Conservation (phyloP, 2,329 filamentous ascomycete species). For the Bimuria novae-zelandiae region DNA sequence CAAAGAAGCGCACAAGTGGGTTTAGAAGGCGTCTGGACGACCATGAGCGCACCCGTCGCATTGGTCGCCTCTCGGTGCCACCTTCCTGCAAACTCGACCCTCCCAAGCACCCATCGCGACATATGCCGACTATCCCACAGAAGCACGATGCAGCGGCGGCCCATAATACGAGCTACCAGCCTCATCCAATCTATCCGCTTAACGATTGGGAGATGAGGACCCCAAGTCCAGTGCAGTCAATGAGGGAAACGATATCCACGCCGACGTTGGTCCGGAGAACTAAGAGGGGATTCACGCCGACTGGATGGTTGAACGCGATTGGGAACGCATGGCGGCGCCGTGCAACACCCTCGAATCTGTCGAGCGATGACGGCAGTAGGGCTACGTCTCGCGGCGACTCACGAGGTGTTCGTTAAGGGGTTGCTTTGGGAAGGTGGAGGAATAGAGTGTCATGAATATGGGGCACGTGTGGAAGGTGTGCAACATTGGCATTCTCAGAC, state of each 20-base stretch:
- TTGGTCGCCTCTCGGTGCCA: slow-evolving; percentile 30
- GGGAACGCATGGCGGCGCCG: slow-evolving; percentile 31
- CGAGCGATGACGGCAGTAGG: slow-evolving; percentile 5
- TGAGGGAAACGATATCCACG: slow-evolving; percentile 25
- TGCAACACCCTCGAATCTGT: slow-evolving; percentile 12
- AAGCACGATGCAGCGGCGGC: slow-evolving; percentile 17
- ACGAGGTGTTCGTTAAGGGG: slow-evolving; percentile 1
- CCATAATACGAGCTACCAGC: slow-evolving; percentile 23
- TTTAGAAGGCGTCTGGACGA: not conserved
- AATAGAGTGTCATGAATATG: not conserved
- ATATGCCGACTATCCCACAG: slow-evolving; percentile 23
- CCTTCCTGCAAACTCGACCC: slow-evolving; percentile 27
- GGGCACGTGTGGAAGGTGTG: not conserved
- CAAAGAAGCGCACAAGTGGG: slow-evolving; percentile 1
- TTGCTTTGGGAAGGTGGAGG: not conserved
- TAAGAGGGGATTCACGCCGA: slow-evolving; percentile 16
- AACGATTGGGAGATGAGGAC: slow-evolving; percentile 34
- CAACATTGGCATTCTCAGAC: not conserved
- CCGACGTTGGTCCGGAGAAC: slow-evolving; percentile 20
- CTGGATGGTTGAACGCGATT: slow-evolving; percentile 27
- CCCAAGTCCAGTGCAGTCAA: slow-evolving; percentile 33
- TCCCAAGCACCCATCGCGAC: slow-evolving; percentile 11
- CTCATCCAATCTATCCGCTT: slow-evolving; percentile 29
- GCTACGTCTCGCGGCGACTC: slow-evolving; percentile 14
- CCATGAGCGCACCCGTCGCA: slow-evolving; percentile 5